Evolutionary conservation across 1,284 basidiomycete genomes (phyloP), one percentile per base, ranked within the genome.

Genomic region (Ganoderma lucidum): DNA sequence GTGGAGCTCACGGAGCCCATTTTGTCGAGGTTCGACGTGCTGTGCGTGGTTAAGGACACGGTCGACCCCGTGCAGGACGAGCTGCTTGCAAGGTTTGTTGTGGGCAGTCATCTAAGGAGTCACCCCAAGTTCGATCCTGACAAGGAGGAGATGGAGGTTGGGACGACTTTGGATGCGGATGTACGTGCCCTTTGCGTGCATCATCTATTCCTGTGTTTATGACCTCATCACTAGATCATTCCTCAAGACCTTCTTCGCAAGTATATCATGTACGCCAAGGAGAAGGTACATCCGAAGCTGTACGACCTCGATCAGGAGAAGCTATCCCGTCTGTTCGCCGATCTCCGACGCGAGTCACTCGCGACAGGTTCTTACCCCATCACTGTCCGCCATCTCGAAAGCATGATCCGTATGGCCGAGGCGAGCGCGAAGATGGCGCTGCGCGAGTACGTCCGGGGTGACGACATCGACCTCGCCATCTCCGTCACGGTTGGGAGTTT

Each of bases 371-470:
- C 96, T 28, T 98, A 96, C 84, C 97, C 97, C 3, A 98, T 99
- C 80, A 99, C 98, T 4, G 95, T 99, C 61, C 94, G 98, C 73
- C 98, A 99, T 79, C 83, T 99, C 70, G 98, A 99, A 83, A 97
- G 95, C 79, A 99, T 98, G 95, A 99, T 99, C 81, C 92, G 98
- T 58, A 99, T 99, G 98, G 90, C 96, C 1, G 97, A 99, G 81
- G 97, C 98, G 17, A 96, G 94, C 75, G 98, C 97, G 59, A 98
- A 98, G 86, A 99, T 99, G 97, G 93, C 97, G 69, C 84, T 99
- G 72, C 88, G 98, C 63, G 98, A 99, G 81, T 98, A 95, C 78
- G 98, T 99, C 61, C 90, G 98, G 51, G 86, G 91, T 15, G 98
- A 99, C 81, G 98, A 99, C 80, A 97, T 99, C 75, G 97, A 99